Conservation (phyloP, 371 early-diverging fungal genomes). For the Syncephalastrum sp. region DNA sequence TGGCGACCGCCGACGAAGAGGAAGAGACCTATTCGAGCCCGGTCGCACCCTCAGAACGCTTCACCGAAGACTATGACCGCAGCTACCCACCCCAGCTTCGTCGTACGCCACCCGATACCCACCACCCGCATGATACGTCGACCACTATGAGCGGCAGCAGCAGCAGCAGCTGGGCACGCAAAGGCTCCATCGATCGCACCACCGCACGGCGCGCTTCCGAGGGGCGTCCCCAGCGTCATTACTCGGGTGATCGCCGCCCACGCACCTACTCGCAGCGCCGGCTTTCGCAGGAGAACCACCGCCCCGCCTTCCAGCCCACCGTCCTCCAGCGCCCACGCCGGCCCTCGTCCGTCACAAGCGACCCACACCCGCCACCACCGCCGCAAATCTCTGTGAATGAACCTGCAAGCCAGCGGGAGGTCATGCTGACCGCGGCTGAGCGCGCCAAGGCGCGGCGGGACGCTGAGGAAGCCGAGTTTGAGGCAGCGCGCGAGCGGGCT, state of each 20-base stretch:
- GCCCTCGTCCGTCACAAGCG: neutral
- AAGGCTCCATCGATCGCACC: neutral
- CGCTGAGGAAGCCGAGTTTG: constrained; percentile 45
- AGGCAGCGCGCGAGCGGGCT: constrained; percentile 46
- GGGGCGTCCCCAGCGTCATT: constrained; percentile 2
- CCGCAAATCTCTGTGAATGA: neutral
- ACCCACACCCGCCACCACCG: neutral
- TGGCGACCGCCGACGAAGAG: constrained; percentile 11
- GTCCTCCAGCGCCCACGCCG: constrained; percentile 27
- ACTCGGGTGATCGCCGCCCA: constrained; percentile 3
- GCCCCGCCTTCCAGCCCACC: constrained; percentile 23
- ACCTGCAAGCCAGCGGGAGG: constrained; percentile 35
- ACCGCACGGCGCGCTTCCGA: neutral
- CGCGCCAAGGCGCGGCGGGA: constrained; percentile 48
- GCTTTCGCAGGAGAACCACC: constrained; percentile 8
- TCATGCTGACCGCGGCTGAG: constrained; percentile 48
- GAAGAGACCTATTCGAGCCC: neutral
- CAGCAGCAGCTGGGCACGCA: neutral
- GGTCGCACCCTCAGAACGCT: constrained; percentile 41
- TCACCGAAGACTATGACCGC: constrained; percentile 51
- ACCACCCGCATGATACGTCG: constrained; percentile 3
- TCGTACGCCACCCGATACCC: constrained; percentile 1
- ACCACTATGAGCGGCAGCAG: neutral
- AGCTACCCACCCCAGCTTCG: constrained; percentile 38
- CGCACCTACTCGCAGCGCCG: constrained; percentile 5